These are phyloP conservation scores for Penicillium silybi DNA, from an alignment of 495 filamentous ascomycete species.

Conservation along the genomic window DNA sequence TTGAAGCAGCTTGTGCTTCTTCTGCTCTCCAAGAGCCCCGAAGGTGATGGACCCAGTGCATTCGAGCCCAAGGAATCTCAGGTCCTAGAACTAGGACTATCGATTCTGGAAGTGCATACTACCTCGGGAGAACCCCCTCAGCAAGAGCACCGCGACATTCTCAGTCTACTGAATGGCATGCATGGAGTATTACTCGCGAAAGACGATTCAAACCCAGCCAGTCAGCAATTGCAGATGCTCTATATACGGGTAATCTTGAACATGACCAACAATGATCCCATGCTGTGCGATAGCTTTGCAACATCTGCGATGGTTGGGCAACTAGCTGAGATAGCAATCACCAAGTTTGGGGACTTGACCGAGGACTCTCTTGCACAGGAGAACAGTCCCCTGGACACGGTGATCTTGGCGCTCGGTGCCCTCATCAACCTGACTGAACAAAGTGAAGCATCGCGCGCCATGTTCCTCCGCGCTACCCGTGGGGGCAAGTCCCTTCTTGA, in stretches of 20 bases:
- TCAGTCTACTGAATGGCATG: slow-evolving; percentile 27
- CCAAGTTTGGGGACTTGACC: slow-evolving; percentile 35
- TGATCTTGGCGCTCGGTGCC: slow-evolving; percentile 76
- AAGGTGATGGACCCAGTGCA: neutral
- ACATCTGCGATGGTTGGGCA: slow-evolving; percentile 50
- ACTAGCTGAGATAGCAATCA: slow-evolving; percentile 50
- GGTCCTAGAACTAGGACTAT: slow-evolving; percentile 42
- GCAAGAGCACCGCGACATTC: slow-evolving; percentile 19
- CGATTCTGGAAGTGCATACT: slow-evolving; percentile 62
- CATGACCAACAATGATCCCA: slow-evolving; percentile 75
- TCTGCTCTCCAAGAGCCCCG: slow-evolving; percentile 15
- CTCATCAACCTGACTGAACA: slow-evolving; percentile 89
- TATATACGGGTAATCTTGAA: slow-evolving; percentile 76
- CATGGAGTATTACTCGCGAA: slow-evolving; percentile 25
- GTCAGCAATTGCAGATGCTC: slow-evolving; percentile 22
- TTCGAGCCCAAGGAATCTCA: slow-evolving; percentile 9
- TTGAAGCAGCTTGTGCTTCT: slow-evolving; percentile 25
- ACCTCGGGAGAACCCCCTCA: slow-evolving; percentile 20
- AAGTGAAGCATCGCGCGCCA: slow-evolving; percentile 49
- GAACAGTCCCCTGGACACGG: slow-evolving; percentile 56
- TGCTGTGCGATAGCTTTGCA: slow-evolving; percentile 63
- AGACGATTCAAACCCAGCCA: slow-evolving; percentile 4
- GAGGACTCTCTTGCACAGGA: slow-evolving; percentile 42
- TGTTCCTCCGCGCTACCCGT: slow-evolving; percentile 28
- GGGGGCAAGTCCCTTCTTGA: slow-evolving; percentile 33